phyloP scores from a whole-genome alignment of 371 early-diverging fungal species.

The Chytridiales sp. region DNA sequence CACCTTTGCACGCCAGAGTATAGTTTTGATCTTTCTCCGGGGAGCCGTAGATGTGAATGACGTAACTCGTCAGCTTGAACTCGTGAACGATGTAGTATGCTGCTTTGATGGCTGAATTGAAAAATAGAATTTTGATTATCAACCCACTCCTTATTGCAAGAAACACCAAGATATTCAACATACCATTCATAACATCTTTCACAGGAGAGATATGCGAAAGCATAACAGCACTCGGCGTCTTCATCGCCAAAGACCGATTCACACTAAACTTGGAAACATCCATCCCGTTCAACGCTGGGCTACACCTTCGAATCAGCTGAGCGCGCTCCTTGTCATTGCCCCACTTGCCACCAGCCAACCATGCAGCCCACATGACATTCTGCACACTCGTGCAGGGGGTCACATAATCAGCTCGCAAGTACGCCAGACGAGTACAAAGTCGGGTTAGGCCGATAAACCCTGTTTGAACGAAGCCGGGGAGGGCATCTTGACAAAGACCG shows the following conservation, averaged over 20 bases:
- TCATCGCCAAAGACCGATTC: conserved; percentile 27
- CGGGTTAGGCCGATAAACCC: conserved; percentile 38
- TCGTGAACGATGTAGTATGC: conserved; percentile 39
- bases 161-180: too few species aligned
- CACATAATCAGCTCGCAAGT: conserved; percentile 36
- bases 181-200: conserved; percentile 41
- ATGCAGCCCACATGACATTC: conserved; percentile 40
- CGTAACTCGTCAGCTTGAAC: conserved; percentile 30
- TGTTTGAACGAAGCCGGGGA: conserved; percentile 37
- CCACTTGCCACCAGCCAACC: conserved; percentile 37
- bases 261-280: conserved; percentile 32
- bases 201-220: conserved; percentile 44
- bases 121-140: too few species aligned
- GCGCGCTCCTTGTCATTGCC: conserved; percentile 11
- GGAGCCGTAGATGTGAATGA: conserved; percentile 40
- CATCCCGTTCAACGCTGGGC: conserved; percentile 43
- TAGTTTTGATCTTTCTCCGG: conserved; percentile 39
- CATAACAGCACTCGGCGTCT: conserved; percentile 36
- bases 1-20: conserved; percentile 29
- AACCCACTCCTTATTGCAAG: too few species aligned
- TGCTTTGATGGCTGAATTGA: conserved; percentile 42
- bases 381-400: conserved; percentile 46
- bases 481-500: conserved; percentile 34
- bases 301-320: conserved; percentile 2
- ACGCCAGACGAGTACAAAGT: conserved; percentile 34